Percentiles rank a stretch among this genome's conserved stretches.
Conservation (phyloP, 768 basidiomycete genomes). For the Tulasnella sp. region DNA sequence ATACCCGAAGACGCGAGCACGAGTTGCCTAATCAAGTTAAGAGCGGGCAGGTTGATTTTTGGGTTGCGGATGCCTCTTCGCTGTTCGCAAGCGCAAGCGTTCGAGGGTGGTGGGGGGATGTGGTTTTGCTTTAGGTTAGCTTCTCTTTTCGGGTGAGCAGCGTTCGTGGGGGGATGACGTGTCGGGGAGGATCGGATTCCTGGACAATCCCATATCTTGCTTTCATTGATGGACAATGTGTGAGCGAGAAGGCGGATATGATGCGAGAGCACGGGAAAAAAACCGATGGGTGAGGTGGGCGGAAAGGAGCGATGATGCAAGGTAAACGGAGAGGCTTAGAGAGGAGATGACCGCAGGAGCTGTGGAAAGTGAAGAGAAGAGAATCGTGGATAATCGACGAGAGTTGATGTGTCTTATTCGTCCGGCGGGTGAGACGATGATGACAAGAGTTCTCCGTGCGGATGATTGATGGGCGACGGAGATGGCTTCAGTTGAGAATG, state of each 20-base stretch:
- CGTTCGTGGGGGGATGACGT: conserved; percentile 5
- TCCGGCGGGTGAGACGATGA: not conserved
- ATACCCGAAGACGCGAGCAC: not conserved
- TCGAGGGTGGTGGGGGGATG: not conserved
- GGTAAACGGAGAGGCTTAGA: conserved; percentile 1
- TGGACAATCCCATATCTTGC: not conserved
- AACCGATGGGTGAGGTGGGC: not conserved
- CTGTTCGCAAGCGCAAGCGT: not conserved
- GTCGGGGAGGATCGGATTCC: not conserved
- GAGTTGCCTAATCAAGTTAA: not conserved
- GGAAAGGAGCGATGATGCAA: not conserved
- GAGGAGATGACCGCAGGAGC: not conserved
- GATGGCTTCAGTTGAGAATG: conserved; percentile 7
- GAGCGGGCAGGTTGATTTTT: not conserved
- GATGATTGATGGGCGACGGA: not conserved
- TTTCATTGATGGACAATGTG: not conserved
- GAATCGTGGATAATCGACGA: not conserved
- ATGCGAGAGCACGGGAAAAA: not conserved
- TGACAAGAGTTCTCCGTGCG: not conserved
- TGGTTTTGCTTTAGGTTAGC: not conserved
- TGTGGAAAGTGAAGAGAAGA: not conserved
- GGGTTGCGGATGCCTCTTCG: not conserved
- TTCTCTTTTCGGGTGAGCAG: not conserved
- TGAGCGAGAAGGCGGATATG: not conserved
- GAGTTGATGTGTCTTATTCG: not conserved